Evolutionary conservation across 2,329 filamentous ascomycete species (phyloP), one percentile per base, ranked within the genome.

Genomic region (Lecanicillium sp.): DNA sequence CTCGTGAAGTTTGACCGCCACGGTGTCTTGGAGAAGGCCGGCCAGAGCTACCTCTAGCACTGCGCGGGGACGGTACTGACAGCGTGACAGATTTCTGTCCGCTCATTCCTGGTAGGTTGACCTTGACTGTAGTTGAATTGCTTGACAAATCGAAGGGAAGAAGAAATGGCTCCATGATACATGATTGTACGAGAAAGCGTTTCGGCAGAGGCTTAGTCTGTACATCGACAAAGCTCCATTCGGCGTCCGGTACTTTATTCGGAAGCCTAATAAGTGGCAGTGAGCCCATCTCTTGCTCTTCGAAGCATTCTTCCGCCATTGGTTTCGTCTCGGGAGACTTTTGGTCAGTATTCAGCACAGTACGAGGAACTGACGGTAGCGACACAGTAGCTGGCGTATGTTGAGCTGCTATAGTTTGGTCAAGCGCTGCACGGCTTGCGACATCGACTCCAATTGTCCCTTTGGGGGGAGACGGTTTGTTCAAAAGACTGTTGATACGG

Each of bases 221-320:
- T 29, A 70, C 63, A 11, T 66, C 55, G 6, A 73, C 75, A 12
- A 78, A 72, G 40, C 71, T 67, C 79, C 80, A 85, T 13, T 78
- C 73, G 27, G 72, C 70, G 27, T 75, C 70, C 2, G 81, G 79
- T 4, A 71, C 70, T 41, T 70, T 71, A 33, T 70, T 67, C 7
- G 83, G 83, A n/a, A 88, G 62, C 39, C 73, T 74, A 17, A 88
- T 77, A 16, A 74, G 70, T 1, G 83, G 83, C n/a, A 86, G 61
- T 7, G 83, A 88, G 4, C 83, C 83, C 66, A 84, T 84, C 56
- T 88, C 83, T 51, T 85, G 82, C 52, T 87, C 82, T 53, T 86
- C 84, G 47, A 89, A 89, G 47, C 85, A 85, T 44, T 85, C 80
- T 46, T 87, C 83, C 5, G 83, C 82, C 62, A 86, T 82, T 34